Conservation (phyloP, 163 green algal species). For the Coccomyxa subellipsoidea region DNA sequence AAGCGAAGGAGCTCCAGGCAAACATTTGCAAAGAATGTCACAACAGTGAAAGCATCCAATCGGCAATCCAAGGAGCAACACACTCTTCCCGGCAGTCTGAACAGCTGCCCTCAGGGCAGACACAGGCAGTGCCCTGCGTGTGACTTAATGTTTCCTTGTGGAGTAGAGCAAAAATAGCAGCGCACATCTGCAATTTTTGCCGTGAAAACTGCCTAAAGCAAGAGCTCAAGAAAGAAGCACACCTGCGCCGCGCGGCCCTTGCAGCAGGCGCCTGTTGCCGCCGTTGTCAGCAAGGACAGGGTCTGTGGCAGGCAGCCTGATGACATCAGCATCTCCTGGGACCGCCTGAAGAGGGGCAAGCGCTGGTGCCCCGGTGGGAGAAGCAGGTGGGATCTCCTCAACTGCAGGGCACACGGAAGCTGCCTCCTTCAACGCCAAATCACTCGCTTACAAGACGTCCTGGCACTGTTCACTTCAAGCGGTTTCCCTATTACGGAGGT, state of each 20-base stretch:
- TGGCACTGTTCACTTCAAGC: too few species aligned
- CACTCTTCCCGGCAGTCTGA: too few species aligned
- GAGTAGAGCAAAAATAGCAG: background rate
- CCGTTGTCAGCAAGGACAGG: background rate
- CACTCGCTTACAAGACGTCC: too few species aligned
- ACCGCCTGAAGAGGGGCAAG: background rate
- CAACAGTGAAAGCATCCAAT: too few species aligned
- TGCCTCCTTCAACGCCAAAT: background rate
- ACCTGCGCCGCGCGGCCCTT: background rate
- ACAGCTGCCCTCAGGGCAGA: too few species aligned
- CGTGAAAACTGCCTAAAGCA: background rate
- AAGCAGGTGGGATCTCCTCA: background rate
- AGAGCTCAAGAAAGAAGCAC: background rate
- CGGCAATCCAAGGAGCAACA: too few species aligned
- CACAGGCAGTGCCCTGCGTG: too few species aligned
- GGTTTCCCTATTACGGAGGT: too few species aligned
- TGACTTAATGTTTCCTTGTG: too few species aligned
- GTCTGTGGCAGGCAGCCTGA: background rate
- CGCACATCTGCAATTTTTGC: too few species aligned
- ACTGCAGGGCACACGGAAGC: background rate
- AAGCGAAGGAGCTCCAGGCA: too few species aligned
- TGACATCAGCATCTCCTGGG: background rate
- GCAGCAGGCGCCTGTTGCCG: background rate
- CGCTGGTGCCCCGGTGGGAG: background rate
- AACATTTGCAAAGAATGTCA: too few species aligned